phyloP scores from a whole-genome alignment of 495 filamentous ascomycete genomes.

The Hyaloscypha finlandica region DNA sequence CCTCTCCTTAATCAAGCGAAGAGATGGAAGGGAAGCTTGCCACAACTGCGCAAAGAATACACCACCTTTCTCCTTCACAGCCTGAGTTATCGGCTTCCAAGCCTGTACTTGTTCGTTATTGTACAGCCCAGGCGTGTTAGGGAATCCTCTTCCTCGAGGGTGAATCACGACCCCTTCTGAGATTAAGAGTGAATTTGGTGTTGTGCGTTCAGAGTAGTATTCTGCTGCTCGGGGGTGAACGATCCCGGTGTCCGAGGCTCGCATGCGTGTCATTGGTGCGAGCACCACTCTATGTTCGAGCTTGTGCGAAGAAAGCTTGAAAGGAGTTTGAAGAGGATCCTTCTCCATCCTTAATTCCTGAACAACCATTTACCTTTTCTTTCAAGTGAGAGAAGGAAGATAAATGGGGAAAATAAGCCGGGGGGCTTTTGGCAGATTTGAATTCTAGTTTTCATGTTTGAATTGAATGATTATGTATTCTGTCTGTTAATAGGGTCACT shows the following conservation, averaged over 20 bases:
- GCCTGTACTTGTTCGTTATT: conserved; percentile 57
- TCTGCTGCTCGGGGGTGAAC: conserved; percentile 43
- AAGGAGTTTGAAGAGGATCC: background rate
- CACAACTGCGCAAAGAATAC: background rate
- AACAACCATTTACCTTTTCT: too few species aligned
- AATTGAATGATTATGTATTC: too few species aligned
- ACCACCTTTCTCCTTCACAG: conserved; percentile 56
- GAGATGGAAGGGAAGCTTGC: too few species aligned
- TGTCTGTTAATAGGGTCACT: too few species aligned
- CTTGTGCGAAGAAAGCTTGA: background rate
- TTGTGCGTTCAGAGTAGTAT: conserved; percentile 61
- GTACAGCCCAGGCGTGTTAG: conserved; percentile 63
- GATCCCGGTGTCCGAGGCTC: conserved; percentile 36
- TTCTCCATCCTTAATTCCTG: background rate
- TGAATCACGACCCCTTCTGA: conserved; percentile 66
- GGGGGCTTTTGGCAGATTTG: too few species aligned
- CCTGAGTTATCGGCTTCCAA: conserved; percentile 62
- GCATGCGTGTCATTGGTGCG: conserved; percentile 46
- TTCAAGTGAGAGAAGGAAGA: too few species aligned
- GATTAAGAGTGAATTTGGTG: conserved; percentile 59
- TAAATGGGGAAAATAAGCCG: too few species aligned
- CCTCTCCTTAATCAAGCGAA: too few species aligned
- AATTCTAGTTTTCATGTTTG: too few species aligned
- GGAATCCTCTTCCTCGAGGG: conserved; percentile 47
- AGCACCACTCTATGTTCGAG: conserved; percentile 43